A percentile compares a stretch with the other conserved stretches of the same genome.
Evolutionary conservation across 2,329 filamentous ascomycete species (phyloP).

Genomic region (Ophiostoma fasciatum): DNA sequence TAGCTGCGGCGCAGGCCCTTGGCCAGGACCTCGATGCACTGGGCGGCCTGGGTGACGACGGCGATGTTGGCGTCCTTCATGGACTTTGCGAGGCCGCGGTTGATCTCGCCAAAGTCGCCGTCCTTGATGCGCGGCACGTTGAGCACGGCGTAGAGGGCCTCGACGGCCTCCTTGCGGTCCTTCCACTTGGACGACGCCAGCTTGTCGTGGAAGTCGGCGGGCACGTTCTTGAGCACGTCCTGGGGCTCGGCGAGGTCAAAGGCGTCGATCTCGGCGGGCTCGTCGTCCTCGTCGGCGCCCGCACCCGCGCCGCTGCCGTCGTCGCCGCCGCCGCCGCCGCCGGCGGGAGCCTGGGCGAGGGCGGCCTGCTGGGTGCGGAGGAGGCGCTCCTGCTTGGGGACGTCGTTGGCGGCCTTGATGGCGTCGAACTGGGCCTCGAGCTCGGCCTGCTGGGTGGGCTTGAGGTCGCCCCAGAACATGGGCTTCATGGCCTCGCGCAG

Average conservation of each 20-base stretch:
- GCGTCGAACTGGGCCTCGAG: constrained; percentile 89
- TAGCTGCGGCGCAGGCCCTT: constrained; percentile 71
- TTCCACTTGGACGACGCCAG: constrained; percentile 94
- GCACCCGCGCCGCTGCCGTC: constrained; percentile 54
- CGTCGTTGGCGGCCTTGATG: constrained; percentile 58
- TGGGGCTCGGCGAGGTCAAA: constrained; percentile 77
- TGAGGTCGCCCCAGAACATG: constrained; percentile 91
- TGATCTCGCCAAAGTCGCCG: constrained; percentile 71
- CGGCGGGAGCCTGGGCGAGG: constrained; percentile 51
- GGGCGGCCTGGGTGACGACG: constrained; percentile 83
- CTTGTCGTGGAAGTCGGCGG: constrained; percentile 68
- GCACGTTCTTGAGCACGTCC: constrained; percentile 69
- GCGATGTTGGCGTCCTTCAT: constrained; percentile 99
- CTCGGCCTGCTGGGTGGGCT: constrained; percentile 88
- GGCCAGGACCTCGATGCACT: constrained; percentile 79
- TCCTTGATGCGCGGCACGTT: constrained; percentile 90
- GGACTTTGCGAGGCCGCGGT: constrained; percentile 72
- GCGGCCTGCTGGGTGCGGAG: constrained; percentile 81
- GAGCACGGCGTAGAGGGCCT: constrained; percentile 59
- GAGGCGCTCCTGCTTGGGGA: constrained; percentile 81
- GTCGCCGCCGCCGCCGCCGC: constrained; percentile 45
- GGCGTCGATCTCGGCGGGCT: constrained; percentile 59
- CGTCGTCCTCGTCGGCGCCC: constrained; percentile 42
- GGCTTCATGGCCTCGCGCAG: constrained; percentile 95
- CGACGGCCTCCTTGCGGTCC: constrained; percentile 86